phyloP scores from a whole-genome alignment of 768 basidiomycete species.

The Favolaschia claudopus region DNA sequence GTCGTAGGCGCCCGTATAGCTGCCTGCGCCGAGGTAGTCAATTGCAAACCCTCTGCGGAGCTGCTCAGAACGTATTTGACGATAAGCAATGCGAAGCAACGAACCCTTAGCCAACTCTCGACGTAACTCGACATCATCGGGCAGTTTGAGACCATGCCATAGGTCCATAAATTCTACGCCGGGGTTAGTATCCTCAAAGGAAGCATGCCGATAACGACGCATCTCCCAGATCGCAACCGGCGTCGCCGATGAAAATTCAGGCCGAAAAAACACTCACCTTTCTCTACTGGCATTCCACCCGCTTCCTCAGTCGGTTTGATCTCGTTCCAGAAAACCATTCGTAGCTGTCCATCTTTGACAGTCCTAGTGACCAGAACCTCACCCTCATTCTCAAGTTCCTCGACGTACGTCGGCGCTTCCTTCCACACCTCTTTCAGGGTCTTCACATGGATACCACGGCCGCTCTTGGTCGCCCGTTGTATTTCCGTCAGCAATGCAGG shows the following conservation, averaged over 20 bases:
- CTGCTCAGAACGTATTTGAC: not conserved
- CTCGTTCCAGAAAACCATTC: conserved; percentile 93
- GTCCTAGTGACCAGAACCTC: conserved; percentile 90
- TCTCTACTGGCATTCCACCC: conserved; percentile 77
- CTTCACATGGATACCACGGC: conserved; percentile 85
- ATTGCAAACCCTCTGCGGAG: conserved; percentile 76
- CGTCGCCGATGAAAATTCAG: too few relatives aligned
- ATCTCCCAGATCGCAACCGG: not conserved
- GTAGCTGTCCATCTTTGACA: conserved; percentile 80
- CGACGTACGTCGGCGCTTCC: conserved; percentile 81
- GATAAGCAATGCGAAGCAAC: conserved; percentile 24
- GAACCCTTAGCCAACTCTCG: conserved; percentile 79
- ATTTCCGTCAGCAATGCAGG: conserved; percentile 85
- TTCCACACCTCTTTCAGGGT: conserved; percentile 92
- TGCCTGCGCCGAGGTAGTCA: conserved; percentile 65
- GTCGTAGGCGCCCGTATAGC: conserved; percentile 59
- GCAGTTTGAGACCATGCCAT: conserved; percentile 87
- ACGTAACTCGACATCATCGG: conserved; percentile 84
- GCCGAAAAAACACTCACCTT: conserved; percentile 75
- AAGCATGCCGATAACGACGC: conserved; percentile 1
- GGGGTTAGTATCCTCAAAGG: conserved; percentile 17
- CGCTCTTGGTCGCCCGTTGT: conserved; percentile 82
- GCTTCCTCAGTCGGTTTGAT: conserved; percentile 77
- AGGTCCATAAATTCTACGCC: conserved; percentile 82
- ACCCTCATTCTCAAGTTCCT: conserved; percentile 89